These are phyloP conservation scores for Centaurea solstitialis DNA, from an alignment of 129 eudicot genomes.

Conservation along the genomic window DNA sequence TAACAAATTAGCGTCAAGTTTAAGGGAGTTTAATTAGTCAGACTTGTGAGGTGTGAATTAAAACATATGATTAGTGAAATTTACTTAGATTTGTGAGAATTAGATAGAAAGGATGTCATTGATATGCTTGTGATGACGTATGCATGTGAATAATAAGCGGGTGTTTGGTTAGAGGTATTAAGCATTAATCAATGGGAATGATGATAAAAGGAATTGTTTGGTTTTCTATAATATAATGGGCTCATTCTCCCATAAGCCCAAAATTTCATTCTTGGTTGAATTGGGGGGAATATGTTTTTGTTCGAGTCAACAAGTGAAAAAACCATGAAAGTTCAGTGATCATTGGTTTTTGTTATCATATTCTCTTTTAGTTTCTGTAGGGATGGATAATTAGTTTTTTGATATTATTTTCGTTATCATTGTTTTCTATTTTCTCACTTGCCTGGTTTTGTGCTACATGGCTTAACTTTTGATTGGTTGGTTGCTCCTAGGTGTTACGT, in stretches of 20 bases:
- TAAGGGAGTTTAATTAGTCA: not conserved
- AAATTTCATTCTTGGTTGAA: not conserved
- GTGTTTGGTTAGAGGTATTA: too few species aligned
- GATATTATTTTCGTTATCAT: too few species aligned
- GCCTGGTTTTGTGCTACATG: not conserved
- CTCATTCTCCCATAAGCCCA: too few species aligned
- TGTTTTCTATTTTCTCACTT: too few species aligned
- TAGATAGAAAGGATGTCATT: too few species aligned
- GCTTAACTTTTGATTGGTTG: not conserved
- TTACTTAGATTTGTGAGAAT: too few species aligned
- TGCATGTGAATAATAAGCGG: too few species aligned
- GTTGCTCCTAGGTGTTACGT: slow-evolving; percentile 70
- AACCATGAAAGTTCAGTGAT: not conserved
- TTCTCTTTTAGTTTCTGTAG: not conserved
- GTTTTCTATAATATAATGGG: too few species aligned
- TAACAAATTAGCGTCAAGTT: not conserved
- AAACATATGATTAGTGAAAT: not conserved
- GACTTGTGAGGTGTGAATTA: not conserved
- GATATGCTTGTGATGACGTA: too few species aligned
- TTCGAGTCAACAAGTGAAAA: not conserved
- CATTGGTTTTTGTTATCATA: not conserved
- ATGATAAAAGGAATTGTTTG: too few species aligned
- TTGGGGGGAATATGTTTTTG: not conserved
- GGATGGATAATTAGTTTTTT: not conserved
- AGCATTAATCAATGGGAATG: too few species aligned